Conservation (phyloP, 2,329 filamentous ascomycete species). For the Aspergillus pseudotamarii region DNA sequence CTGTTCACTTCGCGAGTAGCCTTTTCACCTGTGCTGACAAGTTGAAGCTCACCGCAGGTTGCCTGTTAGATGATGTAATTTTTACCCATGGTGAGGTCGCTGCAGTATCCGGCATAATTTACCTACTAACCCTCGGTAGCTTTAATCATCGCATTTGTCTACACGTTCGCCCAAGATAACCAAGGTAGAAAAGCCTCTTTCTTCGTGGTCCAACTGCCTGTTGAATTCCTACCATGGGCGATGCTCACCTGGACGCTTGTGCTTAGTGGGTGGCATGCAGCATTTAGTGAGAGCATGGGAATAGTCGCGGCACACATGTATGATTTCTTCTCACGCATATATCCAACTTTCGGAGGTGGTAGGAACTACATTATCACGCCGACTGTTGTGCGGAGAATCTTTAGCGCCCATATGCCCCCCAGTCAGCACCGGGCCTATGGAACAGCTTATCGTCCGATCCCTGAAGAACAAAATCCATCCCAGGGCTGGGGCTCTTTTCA, state of each 20-base stretch:
- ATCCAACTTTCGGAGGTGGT: slow-evolving; percentile 86
- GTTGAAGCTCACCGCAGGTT: slow-evolving; percentile 47
- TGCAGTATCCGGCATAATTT: slow-evolving; percentile 4
- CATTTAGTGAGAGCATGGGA: slow-evolving; percentile 72
- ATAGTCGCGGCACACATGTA: slow-evolving; percentile 85
- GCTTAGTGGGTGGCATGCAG: slow-evolving; percentile 59
- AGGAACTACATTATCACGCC: slow-evolving; percentile 77
- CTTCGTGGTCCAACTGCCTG: slow-evolving; percentile 80
- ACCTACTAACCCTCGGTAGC: slow-evolving; percentile 57
- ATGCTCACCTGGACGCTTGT: slow-evolving; percentile 77
- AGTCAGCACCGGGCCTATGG: slow-evolving; percentile 61
- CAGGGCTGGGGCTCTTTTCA: slow-evolving; percentile 37
- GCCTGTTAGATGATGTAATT: slow-evolving; percentile 32
- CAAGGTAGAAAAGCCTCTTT: slow-evolving; percentile 75
- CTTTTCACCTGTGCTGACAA: slow-evolving; percentile 30
- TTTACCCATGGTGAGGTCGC: slow-evolving; percentile 43
- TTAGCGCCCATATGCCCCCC: slow-evolving; percentile 53
- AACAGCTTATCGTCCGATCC: slow-evolving; percentile 56
- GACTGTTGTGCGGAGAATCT: slow-evolving; percentile 67
- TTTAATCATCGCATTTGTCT: slow-evolving; percentile 77
- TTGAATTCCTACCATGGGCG: slow-evolving; percentile 77
- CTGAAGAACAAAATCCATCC: slow-evolving; percentile 21
- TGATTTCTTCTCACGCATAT: slow-evolving; percentile 85
- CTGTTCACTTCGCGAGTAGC: slow-evolving; percentile 9
- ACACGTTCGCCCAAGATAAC: slow-evolving; percentile 85